Percentiles rank a stretch among this genome's conserved stretches.
These are phyloP conservation scores for Zhuliangozyma parablackwelliae DNA, from an alignment of 1,139 yeast species.

Conservation along the genomic window DNA sequence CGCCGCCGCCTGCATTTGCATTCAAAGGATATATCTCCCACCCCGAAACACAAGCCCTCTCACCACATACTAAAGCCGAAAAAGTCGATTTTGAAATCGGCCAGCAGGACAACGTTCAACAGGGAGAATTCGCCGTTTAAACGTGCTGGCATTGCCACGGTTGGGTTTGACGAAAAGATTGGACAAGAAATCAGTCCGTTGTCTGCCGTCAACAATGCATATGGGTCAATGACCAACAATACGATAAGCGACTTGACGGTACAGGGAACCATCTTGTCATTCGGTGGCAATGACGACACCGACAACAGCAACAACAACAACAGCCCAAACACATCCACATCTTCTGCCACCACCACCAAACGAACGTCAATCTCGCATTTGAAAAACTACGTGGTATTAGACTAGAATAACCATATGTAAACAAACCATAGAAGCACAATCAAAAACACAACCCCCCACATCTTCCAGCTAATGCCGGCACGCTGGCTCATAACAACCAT, in stretches of 20 bases:
- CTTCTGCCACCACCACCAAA: not conserved
- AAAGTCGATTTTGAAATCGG: slow-evolving; percentile 34
- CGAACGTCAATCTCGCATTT: slow-evolving; percentile 5
- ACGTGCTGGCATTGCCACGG: slow-evolving; percentile 5
- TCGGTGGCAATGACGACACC: slow-evolving; percentile 1
- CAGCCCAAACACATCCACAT: not conserved
- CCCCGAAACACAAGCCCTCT: slow-evolving; percentile 43
- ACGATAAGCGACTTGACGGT: slow-evolving; percentile 7
- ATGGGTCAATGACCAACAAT: slow-evolving; percentile 9
- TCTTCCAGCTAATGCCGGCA: slow-evolving; percentile 76
- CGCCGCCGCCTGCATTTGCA: not conserved
- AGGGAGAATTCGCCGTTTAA: slow-evolving; percentile 8
- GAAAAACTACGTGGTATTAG: slow-evolving; percentile 6
- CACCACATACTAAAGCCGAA: slow-evolving; percentile 42
- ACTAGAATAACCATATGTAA: slow-evolving; percentile 59
- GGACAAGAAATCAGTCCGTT: slow-evolving; percentile 10
- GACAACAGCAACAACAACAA: not conserved
- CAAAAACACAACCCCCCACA: slow-evolving; percentile 68
- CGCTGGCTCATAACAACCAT: slow-evolving; percentile 81
- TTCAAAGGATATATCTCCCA: slow-evolving; percentile 25
- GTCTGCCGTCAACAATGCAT: slow-evolving; percentile 11
- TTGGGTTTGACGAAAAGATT: slow-evolving; percentile 6
- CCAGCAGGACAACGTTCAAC: slow-evolving; percentile 1
- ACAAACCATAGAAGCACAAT: slow-evolving; percentile 65
- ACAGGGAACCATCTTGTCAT: slow-evolving; percentile 9